Evolutionary conservation across 768 basidiomycete genomes (phyloP), one percentile per base, ranked within the genome.

Genomic region (Coprinopsis sp.): DNA sequence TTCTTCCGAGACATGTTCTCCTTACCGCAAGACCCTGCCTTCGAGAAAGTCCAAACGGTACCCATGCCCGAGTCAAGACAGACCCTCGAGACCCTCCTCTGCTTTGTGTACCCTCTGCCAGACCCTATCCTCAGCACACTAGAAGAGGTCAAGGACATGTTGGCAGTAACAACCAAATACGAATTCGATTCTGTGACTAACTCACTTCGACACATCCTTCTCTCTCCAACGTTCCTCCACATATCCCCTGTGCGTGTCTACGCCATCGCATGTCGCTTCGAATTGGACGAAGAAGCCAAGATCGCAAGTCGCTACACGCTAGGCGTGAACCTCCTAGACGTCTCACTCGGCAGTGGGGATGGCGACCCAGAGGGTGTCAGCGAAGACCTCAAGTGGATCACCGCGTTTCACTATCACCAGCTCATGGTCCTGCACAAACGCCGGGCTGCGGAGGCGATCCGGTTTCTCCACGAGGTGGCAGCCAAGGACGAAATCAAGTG

Each of bases 1-100:
- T 82, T 87, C 64, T 89, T 87, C 62, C 59, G 63, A 42, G 76
- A 82, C 46, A 79, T 87, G 81, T 82, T 88, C 56, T 61, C 76
- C 18, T 65, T 87, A 14, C 82, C 85, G 4, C 83, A 85, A 51
- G 54, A 33, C 36, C 62, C 47, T n/a, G 33, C 51, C 16, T 21
- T 36, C 14, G 56, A 57, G 14, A 50, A 52, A 13, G 58, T 62
- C 21, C 78, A 79, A 8, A 53, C 76, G 38, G 70, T 88, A 23
- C 74, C 79, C 2, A 67, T 86, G 3, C 65, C 80, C 2, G 86
- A 88, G 56, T 40, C 66, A 33, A 63, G 65, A 18, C 53, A 58
- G 5, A 63, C 67, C 3, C 53, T 88, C 2, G 69, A 76, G 30
- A 58, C 67, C 4, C 62, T 87, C 21, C 69, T 88, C 28, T 76